phyloP scores from a whole-genome alignment of 305 asterid genomes.

The Fraxinus sp. region DNA sequence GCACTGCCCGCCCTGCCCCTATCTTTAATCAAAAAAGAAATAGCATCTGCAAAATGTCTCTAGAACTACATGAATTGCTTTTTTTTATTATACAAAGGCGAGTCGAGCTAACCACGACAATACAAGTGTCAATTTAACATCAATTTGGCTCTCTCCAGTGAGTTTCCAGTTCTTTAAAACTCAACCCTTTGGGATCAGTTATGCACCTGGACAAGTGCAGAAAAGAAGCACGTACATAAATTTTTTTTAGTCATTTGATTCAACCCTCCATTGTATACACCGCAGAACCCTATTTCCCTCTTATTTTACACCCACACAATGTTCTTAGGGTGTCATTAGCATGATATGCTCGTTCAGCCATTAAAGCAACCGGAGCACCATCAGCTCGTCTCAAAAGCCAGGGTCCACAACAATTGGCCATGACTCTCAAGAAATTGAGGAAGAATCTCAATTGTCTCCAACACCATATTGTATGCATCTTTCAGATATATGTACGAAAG shows the following conservation, averaged over 20 bases:
- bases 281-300: neutral
- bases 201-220: constrained; percentile 7
- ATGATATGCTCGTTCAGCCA: neutral
- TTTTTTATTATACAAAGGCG: constrained; percentile 23
- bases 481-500: neutral
- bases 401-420: neutral
- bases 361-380: constrained; percentile 4
- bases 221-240: constrained; percentile 24
- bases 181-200: constrained; percentile 9
- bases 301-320: neutral
- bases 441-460: constrained; percentile 2
- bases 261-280: neutral
- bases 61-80: constrained; percentile 10
- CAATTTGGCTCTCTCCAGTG: neutral
- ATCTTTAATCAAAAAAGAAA: neutral
- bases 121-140: neutral
- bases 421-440: neutral
- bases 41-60: constrained; percentile 1
- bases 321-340: neutral
- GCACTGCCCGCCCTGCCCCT: too few species aligned
- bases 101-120: neutral
- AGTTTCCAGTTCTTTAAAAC: constrained; percentile 9
- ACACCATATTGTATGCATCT: neutral
- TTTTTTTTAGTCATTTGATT: neutral
- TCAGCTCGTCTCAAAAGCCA: neutral